Conservation (phyloP, 75 land plant genomes). For the Azolla pinnata region DNA sequence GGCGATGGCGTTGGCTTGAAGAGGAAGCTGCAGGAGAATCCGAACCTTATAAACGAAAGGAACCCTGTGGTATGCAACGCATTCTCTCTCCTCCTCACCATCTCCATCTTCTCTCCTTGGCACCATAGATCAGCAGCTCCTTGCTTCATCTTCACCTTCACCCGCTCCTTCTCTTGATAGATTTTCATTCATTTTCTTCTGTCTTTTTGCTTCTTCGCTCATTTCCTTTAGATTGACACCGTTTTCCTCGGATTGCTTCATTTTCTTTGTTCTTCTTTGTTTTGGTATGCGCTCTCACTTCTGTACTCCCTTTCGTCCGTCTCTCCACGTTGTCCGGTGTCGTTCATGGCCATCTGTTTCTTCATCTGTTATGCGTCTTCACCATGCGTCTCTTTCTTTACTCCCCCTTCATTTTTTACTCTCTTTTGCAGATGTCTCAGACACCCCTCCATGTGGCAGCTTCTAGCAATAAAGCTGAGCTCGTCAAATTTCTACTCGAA, state of each 20-base stretch:
- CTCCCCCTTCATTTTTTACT: too few relatives aligned
- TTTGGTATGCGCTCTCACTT: too few relatives aligned
- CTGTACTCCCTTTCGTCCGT: too few relatives aligned
- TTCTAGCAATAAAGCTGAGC: conserved; percentile 47
- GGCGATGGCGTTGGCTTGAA: conserved; percentile 12
- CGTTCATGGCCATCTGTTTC: too few relatives aligned
- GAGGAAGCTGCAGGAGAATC: conserved; percentile 13
- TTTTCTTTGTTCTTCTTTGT: neutral
- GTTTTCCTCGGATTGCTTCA: neutral
- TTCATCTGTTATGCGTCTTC: too few relatives aligned
- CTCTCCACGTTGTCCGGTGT: neutral
- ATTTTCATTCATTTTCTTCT: too few relatives aligned
- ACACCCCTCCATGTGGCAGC: conserved; percentile 87
- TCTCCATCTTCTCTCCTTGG: neutral
- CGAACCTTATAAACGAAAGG: conserved; percentile 15
- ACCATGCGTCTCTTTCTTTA: too few relatives aligned
- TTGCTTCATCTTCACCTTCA: too few relatives aligned
- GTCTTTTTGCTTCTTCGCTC: too few relatives aligned
- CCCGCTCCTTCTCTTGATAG: too few relatives aligned
- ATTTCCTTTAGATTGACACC: too few relatives aligned
- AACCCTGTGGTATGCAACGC: conserved; percentile 16
- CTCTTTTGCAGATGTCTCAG: conserved; percentile 58
- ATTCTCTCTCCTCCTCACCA: neutral
- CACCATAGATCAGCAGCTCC: too few relatives aligned
- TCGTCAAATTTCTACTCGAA: conserved; percentile 60